These are phyloP conservation scores for Colletotrichum incanum DNA, from an alignment of 2,329 filamentous ascomycete species.

Conservation along the genomic window DNA sequence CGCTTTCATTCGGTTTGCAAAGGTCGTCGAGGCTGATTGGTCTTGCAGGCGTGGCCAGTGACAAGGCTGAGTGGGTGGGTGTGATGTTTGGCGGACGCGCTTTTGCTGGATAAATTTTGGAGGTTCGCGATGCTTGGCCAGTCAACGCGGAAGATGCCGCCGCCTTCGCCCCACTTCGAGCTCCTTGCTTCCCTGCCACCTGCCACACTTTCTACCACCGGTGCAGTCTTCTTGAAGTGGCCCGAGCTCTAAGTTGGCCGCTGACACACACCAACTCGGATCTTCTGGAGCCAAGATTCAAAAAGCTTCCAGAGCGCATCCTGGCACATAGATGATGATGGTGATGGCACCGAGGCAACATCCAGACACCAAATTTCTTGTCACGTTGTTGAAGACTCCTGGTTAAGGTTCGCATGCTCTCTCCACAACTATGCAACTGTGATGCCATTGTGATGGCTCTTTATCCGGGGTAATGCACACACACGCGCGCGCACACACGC, in stretches of 20 bases:
- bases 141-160: conserved; percentile 41
- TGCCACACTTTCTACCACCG: not conserved
- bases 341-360: not conserved
- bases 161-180: conserved; percentile 3
- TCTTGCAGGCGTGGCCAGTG: not conserved
- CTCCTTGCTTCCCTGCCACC: conserved; percentile 7
- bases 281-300: not conserved
- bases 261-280: not conserved
- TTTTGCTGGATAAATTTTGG: conserved; percentile 44
- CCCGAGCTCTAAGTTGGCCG: conserved; percentile 4
- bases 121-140: conserved; percentile 43
- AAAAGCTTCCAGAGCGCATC: conserved; percentile 10
- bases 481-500: not conserved
- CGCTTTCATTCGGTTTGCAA: not conserved
- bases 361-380: not conserved
- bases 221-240: not conserved
- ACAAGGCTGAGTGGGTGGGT: conserved; percentile 13
- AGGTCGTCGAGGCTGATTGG: conserved; percentile 13
- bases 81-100: conserved; percentile 38
- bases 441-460: conserved; percentile 35
- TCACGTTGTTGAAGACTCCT: conserved; percentile 5
- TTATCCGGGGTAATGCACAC: not conserved
- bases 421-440: conserved; percentile 15
- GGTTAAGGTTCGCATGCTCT: conserved; percentile 14
- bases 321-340: not conserved